Evolutionary conservation across 257 asterid genomes (phyloP).

Genomic region (Echites panduratus): DNA sequence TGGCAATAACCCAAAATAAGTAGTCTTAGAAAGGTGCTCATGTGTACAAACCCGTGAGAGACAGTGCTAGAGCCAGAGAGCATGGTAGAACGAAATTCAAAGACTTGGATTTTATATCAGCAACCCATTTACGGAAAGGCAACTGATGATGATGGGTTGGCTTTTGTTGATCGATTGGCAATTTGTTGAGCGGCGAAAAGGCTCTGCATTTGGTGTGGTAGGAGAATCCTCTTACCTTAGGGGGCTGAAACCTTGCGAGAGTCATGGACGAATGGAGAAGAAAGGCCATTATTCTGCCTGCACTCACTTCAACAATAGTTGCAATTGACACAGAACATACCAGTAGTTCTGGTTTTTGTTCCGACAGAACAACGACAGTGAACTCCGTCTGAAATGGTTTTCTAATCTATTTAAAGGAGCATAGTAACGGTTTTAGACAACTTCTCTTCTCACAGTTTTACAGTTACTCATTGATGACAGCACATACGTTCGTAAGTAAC

Average conservation of each 20-base stretch:
- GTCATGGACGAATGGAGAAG: constrained; percentile 34
- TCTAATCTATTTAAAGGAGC: too few species aligned
- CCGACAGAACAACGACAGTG: neutral
- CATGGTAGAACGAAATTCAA: constrained; percentile 54
- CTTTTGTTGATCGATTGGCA: constrained; percentile 9
- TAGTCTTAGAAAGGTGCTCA: too few species aligned
- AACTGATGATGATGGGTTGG: neutral
- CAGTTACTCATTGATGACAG: neutral
- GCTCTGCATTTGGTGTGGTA: constrained; percentile 19
- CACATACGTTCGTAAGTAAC: neutral
- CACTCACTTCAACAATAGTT: neutral
- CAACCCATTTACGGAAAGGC: constrained; percentile 28
- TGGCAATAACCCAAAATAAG: neutral
- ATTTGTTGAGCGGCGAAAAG: constrained; percentile 20
- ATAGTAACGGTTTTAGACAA: neutral
- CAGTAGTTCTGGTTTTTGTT: neutral
- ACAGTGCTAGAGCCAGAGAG: constrained; percentile 60
- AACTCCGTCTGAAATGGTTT: neutral
- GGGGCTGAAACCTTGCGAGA: constrained; percentile 18
- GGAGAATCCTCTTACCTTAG: constrained; percentile 6
- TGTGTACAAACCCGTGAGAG: constrained; percentile 48
- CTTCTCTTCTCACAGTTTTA: neutral
- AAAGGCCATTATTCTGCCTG: constrained; percentile 36
- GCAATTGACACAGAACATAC: neutral
- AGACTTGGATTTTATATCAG: constrained; percentile 44